Evolutionary conservation across 1,284 basidiomycete genomes (phyloP).

Genomic region (Cryptococcus neoformans): DNA sequence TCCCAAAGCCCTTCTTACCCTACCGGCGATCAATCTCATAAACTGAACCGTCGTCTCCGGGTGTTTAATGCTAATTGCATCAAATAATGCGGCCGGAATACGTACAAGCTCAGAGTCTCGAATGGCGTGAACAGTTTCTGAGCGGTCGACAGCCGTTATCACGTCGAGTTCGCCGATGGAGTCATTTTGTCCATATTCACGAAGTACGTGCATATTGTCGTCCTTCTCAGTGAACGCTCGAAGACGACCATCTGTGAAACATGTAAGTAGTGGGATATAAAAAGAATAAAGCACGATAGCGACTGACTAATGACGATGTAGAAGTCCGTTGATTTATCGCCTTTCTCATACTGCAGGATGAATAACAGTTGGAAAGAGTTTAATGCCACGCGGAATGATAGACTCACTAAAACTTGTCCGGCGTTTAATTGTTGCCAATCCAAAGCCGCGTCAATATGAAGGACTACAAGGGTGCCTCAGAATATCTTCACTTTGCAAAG

Average conservation of each 20-base stretch:
- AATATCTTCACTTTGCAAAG: slow-evolving; percentile 1
- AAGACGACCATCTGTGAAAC: slow-evolving; percentile 67
- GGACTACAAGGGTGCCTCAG: slow-evolving; percentile 55
- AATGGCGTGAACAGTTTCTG: slow-evolving; percentile 93
- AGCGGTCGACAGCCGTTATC: slow-evolving; percentile 84
- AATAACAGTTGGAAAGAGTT: slow-evolving; percentile 47
- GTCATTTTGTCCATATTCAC: slow-evolving; percentile 88
- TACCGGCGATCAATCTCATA: slow-evolving; percentile 85
- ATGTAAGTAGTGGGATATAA: neutral
- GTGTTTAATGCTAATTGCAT: slow-evolving; percentile 88
- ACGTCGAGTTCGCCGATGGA: slow-evolving; percentile 83
- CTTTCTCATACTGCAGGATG: slow-evolving; percentile 75
- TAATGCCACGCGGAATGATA: neutral
- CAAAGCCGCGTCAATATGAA: slow-evolving; percentile 95
- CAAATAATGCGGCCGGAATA: slow-evolving; percentile 97
- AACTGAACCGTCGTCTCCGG: slow-evolving; percentile 96
- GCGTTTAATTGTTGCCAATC: slow-evolving; percentile 98
- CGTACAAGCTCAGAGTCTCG: slow-evolving; percentile 97
- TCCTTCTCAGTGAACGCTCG: slow-evolving; percentile 66
- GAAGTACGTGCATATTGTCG: slow-evolving; percentile 74
- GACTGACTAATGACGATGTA: slow-evolving; percentile 84
- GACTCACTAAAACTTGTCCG: slow-evolving; percentile 57
- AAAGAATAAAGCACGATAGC: neutral
- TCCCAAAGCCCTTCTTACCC: slow-evolving; percentile 80
- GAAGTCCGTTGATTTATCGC: slow-evolving; percentile 87